Evolutionary conservation across 331 rosid genomes (phyloP).

Genomic region (Malus hybrid): DNA sequence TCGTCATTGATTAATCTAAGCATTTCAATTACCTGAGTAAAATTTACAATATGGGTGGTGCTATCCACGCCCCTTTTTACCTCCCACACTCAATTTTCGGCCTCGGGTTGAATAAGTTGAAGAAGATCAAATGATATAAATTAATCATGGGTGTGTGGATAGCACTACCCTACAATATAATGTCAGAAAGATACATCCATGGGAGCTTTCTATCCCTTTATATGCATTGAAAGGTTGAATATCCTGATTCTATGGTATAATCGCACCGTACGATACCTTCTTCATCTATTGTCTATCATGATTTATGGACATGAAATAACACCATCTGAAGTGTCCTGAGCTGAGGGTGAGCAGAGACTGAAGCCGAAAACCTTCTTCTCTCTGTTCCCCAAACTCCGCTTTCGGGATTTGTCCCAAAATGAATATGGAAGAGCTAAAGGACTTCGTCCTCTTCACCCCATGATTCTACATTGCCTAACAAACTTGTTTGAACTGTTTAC

Average conservation of each 20-base stretch:
- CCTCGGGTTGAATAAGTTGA: no score
- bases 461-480: slow-evolving; percentile 60
- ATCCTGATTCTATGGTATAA: slow-evolving; percentile 28
- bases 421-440: slow-evolving; percentile 35
- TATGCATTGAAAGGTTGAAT: slow-evolving; percentile 29
- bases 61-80: no score
- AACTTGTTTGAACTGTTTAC: slow-evolving; percentile 67
- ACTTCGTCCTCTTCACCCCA: slow-evolving; percentile 51
- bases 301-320: slow-evolving; percentile 29
- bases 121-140: no score
- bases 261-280: slow-evolving; percentile 24
- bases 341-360: slow-evolving; percentile 65
- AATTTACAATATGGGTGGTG: slow-evolving; percentile 12
- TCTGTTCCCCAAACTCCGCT: slow-evolving; percentile 40
- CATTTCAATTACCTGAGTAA: slow-evolving; percentile 7
- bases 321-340: slow-evolving; percentile 24
- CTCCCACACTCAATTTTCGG: no score
- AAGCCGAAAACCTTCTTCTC: slow-evolving; percentile 95
- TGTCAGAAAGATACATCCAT: slow-evolving; percentile 21
- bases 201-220: slow-evolving; percentile 6
- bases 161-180: slow-evolving; percentile 2
- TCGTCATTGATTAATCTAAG: not conserved
- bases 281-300: slow-evolving; percentile 36
- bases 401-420: slow-evolving; percentile 32
- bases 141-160: no score